Conservation (phyloP, 202 grass and related monocot species). For the Musa balbisiana region DNA sequence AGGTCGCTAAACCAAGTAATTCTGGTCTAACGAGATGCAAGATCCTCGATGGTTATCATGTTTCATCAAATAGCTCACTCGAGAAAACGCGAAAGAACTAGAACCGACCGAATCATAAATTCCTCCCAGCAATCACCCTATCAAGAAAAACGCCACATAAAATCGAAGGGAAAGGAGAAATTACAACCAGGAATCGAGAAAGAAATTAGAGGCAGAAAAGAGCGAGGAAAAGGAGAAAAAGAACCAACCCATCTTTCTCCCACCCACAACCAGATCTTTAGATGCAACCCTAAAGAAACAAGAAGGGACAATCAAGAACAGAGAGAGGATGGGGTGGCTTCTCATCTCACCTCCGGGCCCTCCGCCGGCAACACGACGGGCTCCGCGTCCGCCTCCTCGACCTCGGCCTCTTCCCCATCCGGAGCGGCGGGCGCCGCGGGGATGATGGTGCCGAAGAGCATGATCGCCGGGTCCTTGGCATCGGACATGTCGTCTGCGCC, state of each 20-base stretch:
- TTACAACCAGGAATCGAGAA: neutral
- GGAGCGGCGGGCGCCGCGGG: neutral
- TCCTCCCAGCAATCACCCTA: too few species aligned
- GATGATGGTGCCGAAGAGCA: constrained; percentile 24
- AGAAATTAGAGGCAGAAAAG: neutral
- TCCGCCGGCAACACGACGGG: neutral
- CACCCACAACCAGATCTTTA: neutral
- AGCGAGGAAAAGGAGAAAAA: neutral
- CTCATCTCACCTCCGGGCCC: neutral
- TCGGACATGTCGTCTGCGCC: constrained; percentile 13
- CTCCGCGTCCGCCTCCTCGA: neutral
- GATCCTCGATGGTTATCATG: neutral
- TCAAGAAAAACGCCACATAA: too few species aligned
- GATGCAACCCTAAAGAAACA: neutral
- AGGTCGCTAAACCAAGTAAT: too few species aligned
- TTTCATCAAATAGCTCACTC: neutral
- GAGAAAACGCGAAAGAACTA: neutral
- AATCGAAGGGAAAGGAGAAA: too few species aligned
- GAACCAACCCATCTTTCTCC: neutral
- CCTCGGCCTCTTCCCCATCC: neutral
- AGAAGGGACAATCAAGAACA: neutral
- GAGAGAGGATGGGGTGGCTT: neutral
- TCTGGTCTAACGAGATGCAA: neutral
- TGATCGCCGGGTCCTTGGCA: constrained; percentile 19
- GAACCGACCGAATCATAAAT: neutral